phyloP scores from a whole-genome alignment of 805 yeast species.

The Scheffersomyces amazonensis region DNA sequence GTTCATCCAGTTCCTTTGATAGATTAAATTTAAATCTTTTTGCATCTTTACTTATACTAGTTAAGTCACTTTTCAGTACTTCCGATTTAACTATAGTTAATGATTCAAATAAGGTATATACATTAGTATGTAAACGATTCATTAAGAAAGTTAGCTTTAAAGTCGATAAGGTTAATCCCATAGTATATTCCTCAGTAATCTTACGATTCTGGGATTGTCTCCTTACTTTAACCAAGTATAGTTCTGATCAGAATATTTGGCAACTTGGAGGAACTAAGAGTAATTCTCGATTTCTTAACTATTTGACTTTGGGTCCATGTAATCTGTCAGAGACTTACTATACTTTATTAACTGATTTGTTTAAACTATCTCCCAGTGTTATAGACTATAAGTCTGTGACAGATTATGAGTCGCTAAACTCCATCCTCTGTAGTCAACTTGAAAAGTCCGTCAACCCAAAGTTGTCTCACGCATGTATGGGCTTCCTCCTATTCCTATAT shows the following conservation, averaged over 20 bases:
- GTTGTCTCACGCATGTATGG: neutral
- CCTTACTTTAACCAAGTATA: constrained; percentile 32
- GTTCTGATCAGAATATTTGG: constrained; percentile 47
- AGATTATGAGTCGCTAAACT: neutral
- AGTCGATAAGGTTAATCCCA: constrained; percentile 12
- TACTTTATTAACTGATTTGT: constrained; percentile 17
- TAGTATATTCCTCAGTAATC: constrained; percentile 45
- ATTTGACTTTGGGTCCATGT: constrained; percentile 53
- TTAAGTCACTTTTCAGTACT: constrained; percentile 17
- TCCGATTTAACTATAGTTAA: constrained; percentile 13
- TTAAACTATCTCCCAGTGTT: constrained; percentile 17
- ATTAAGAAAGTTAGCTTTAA: constrained; percentile 42
- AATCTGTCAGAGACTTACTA: constrained; percentile 53
- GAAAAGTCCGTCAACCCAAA: neutral
- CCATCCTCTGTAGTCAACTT: neutral
- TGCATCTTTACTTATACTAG: constrained; percentile 21
- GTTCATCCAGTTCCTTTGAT: constrained; percentile 17
- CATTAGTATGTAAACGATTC: constrained; percentile 42
- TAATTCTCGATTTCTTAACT: constrained; percentile 40
- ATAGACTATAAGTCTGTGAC: neutral
- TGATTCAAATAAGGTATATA: constrained; percentile 26
- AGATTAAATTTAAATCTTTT: constrained; percentile 30
- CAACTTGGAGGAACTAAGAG: constrained; percentile 40
- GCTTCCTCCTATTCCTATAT: neutral
- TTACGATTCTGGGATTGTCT: constrained; percentile 50